Conservation (phyloP, 2,329 filamentous ascomycete genomes). For the Botrytis fabae region DNA sequence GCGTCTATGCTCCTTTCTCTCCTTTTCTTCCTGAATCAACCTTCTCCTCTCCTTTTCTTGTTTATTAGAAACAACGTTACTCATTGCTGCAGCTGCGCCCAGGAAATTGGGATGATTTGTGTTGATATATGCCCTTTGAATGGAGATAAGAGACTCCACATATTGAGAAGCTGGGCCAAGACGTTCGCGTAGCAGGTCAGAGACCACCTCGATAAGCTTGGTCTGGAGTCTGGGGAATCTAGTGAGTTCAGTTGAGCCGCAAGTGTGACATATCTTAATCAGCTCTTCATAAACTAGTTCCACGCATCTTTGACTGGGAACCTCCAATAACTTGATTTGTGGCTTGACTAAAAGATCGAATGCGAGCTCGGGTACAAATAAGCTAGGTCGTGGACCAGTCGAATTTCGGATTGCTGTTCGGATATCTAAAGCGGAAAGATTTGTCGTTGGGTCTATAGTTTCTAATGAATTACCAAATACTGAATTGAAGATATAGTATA, state of each 20-base stretch:
- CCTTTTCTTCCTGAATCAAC: constrained; percentile 77
- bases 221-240: constrained; percentile 90
- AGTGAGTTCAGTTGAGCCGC: constrained; percentile 89
- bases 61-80: constrained; percentile 89
- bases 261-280: constrained; percentile 99
- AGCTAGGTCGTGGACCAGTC: constrained; percentile 88
- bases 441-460: constrained; percentile 92
- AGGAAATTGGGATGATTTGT: constrained; percentile 99
- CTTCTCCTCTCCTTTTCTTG: constrained; percentile 89
- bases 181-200: constrained; percentile 88
- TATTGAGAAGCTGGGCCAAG: constrained; percentile 87
- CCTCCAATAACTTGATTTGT: constrained; percentile 94
- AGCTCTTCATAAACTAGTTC: constrained; percentile 98
- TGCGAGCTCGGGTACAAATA: constrained; percentile 96
- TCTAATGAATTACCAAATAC: constrained; percentile 90
- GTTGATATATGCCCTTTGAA: constrained; percentile 98
- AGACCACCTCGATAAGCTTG: constrained; percentile 97
- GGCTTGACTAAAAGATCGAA: constrained; percentile 98
- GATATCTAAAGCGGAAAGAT: constrained; percentile 92
- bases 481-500: constrained; percentile 42
- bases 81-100: constrained; percentile 95
- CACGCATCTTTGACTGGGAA: constrained; percentile 93
- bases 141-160: constrained; percentile 94
- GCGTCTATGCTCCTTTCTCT: constrained; percentile 79
- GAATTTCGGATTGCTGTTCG: constrained; percentile 97